Base-by-base conservation (phyloP, 2,329 filamentous ascomycete genomes). In the Trichophyton benhamiae region DNA sequence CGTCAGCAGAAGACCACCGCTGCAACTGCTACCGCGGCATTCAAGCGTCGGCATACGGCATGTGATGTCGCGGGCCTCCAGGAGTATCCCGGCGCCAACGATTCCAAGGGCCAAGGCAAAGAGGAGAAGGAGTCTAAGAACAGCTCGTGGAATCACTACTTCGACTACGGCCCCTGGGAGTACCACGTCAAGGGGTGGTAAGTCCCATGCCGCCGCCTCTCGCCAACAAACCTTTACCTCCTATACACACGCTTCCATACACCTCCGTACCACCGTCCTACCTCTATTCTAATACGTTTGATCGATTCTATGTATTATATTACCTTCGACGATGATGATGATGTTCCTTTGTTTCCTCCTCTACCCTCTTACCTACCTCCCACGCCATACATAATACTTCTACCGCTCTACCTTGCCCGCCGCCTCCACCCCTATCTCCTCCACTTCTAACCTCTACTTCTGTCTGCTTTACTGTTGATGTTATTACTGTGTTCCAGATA, bases 1-100 rank as follows among this genome's bases (percentile, higher is more conserved):
- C 87, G 94, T 59, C 90, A 95, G 71, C 92, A 97, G 71, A 95
- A 94, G 81, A 90, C 89, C 63, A 87, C 88, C 38, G 92, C 90
- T 6, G 57, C 59, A n/a, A 89, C 87, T 65, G 49, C 49, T 53
- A 53, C 49, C 49, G 90, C 91, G 0, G 89, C 92, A 60, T 81
- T 96, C 62, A 95, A 96, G 79, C 85, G 92, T 65, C 82, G 90
- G 63, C 91, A 96, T 72, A 96, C 91, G 20, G 89, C 92, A 1
- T 88, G 92, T 66, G 91, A 96, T 71, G 85, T 96, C 65, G 88
- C 89, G 64, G 95, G 95, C 73, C 80, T 97, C 49, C 88, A 87
- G 76, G 85, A 94, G 72, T 89, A 87, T 69, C 88, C 89, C 3
- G 86, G 88, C 66, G 75, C 79, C 2, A 82, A 80, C n/a, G 58